Percentiles rank a stretch among this genome's conserved stretches.
phyloP scores from a whole-genome alignment of 2,329 filamentous ascomycete species.

The Septoria linicola region DNA sequence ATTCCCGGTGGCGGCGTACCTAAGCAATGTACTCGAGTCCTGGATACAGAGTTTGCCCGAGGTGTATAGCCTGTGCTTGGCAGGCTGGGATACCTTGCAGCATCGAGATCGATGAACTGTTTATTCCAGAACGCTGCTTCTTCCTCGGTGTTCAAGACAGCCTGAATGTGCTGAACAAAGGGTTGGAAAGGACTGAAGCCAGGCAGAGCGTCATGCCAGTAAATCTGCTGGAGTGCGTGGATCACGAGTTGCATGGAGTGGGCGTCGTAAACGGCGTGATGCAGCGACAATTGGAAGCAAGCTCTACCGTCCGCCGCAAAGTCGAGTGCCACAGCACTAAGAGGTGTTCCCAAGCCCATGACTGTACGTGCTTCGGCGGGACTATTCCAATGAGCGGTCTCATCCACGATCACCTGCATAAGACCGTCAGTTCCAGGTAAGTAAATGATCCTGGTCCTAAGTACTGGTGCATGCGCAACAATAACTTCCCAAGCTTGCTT shows the following conservation, averaged over 20 bases:
- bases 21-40: neutral
- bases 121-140: constrained; percentile 8
- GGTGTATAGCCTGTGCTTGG: neutral
- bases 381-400: neutral
- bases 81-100: constrained; percentile 5
- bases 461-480: neutral
- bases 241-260: constrained; percentile 4
- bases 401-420: constrained; percentile 7
- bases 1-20: neutral
- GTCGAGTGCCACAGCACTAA: neutral
- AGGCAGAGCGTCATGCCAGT: neutral
- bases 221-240: constrained; percentile 1
- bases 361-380: neutral
- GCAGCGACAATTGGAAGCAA: neutral
- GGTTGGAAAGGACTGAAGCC: constrained; percentile 7
- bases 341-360: constrained; percentile 3
- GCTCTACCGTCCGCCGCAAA: neutral
- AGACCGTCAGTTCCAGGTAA: neutral
- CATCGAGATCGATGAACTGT: constrained; percentile 7
- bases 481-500: neutral
- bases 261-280: constrained; percentile 11
- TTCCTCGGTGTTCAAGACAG: neutral
- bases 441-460: constrained; percentile 4
- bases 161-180: constrained; percentile 4
- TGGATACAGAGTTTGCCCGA: neutral